Evolutionary conservation across 768 basidiomycete species (phyloP).

Genomic region (Lentinula lateritia): DNA sequence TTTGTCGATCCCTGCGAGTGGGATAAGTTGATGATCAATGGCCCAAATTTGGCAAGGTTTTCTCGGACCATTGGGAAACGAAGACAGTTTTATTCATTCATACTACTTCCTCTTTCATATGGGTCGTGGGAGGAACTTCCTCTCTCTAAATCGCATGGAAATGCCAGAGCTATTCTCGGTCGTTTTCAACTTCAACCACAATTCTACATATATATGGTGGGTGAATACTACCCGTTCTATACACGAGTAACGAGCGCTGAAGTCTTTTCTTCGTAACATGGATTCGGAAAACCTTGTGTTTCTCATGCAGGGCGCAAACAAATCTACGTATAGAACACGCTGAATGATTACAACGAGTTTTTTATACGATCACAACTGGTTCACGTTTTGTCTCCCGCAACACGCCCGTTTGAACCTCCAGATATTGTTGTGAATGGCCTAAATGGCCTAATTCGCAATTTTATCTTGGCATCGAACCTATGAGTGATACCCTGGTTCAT

Average conservation of each 20-base stretch:
- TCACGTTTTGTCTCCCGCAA: not conserved
- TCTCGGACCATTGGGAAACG: not conserved
- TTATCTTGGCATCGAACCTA: not conserved
- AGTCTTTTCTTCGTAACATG: too few relatives aligned
- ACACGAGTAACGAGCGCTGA: too few relatives aligned
- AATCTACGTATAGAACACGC: too few relatives aligned
- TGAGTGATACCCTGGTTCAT: not conserved
- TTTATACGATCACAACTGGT: not conserved
- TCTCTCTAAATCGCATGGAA: not conserved
- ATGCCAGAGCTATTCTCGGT: not conserved
- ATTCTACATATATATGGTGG: too few relatives aligned
- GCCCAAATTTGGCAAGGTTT: not conserved
- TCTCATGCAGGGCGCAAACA: too few relatives aligned
- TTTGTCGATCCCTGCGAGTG: not conserved
- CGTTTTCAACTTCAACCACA: too few relatives aligned
- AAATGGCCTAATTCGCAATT: not conserved
- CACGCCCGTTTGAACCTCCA: not conserved
- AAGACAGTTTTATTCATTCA: not conserved
- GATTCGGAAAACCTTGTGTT: too few relatives aligned
- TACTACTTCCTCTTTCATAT: not conserved
- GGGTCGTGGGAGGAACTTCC: not conserved
- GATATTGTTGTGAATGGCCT: not conserved
- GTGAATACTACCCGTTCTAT: too few relatives aligned
- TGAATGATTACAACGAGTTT: not conserved
- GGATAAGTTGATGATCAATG: not conserved